phyloP scores from a whole-genome alignment of 2,329 filamentous ascomycete genomes.

The Akanthomyces uredinophilus region DNA sequence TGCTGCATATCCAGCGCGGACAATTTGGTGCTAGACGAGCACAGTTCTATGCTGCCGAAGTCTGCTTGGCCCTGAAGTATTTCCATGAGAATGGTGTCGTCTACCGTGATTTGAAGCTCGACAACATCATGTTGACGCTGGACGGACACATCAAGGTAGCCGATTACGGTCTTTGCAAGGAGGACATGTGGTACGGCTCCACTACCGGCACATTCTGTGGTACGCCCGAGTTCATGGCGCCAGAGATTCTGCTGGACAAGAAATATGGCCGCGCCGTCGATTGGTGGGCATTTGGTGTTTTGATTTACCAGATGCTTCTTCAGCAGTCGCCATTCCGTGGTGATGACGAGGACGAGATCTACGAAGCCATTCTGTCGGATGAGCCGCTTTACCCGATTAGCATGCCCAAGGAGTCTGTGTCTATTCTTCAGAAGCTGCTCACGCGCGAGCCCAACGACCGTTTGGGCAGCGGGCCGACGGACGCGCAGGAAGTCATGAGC shows the following conservation, averaged over 20 bases:
- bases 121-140: conserved; percentile 85
- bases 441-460: conserved; percentile 92
- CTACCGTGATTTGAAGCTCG: conserved; percentile 92
- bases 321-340: conserved; percentile 98
- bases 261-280: conserved; percentile 97
- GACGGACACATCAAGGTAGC: conserved; percentile 98
- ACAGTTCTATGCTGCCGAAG: conserved; percentile 98
- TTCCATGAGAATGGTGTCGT: conserved; percentile 99
- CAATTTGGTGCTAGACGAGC: conserved; percentile 94
- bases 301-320: conserved; percentile 99
- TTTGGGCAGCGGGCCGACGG: conserved; percentile 88
- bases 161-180: conserved; percentile 98
- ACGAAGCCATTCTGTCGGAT: conserved; percentile 95
- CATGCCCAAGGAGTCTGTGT: conserved; percentile 97
- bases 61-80: conserved; percentile 95
- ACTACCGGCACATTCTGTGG: conserved; percentile 98
- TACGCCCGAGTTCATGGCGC: conserved; percentile 99
- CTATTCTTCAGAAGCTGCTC: conserved; percentile 93
- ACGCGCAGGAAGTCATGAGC: conserved; percentile 98
- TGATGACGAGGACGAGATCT: conserved; percentile 98
- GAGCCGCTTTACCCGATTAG: conserved; percentile 97
- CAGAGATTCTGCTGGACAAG: conserved; percentile 97
- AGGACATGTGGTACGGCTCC: conserved; percentile 99
- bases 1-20: conserved; percentile 97
- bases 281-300: conserved; percentile 98